Conservation (phyloP, 495 filamentous ascomycete species). For the Lophium mytilinum region DNA sequence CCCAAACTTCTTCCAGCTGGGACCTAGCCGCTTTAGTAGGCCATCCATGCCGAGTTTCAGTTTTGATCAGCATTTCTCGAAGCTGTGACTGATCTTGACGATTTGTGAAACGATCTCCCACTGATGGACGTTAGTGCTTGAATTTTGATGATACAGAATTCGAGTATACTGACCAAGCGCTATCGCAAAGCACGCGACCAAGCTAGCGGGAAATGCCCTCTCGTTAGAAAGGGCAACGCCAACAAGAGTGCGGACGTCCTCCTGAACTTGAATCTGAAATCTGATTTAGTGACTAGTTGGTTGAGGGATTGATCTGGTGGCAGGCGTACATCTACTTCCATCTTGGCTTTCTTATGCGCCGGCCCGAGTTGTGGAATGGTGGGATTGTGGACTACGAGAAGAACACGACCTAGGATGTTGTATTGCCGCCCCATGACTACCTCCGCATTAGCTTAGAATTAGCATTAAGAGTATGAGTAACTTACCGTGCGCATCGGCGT, state of each 20-base stretch:
- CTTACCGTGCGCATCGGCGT: slow-evolving; percentile 15
- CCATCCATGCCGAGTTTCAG: slow-evolving; percentile 12
- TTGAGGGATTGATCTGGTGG: not conserved
- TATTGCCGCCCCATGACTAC: slow-evolving; percentile 22
- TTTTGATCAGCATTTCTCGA: slow-evolving; percentile 1
- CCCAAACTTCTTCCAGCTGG: slow-evolving; percentile 20
- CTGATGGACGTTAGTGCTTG: not conserved
- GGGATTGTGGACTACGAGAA: slow-evolving; percentile 20
- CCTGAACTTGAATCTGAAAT: slow-evolving; percentile 8
- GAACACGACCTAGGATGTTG: slow-evolving; percentile 15
- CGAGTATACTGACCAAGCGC: slow-evolving; percentile 2
- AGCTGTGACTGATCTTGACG: slow-evolving; percentile 11
- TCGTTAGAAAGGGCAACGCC: slow-evolving; percentile 17
- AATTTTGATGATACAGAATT: not conserved
- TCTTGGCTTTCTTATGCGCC: slow-evolving; percentile 15
- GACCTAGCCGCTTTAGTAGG: slow-evolving; percentile 11
- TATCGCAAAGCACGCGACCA: slow-evolving; percentile 20
- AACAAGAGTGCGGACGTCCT: slow-evolving; percentile 16
- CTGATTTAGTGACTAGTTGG: not conserved
- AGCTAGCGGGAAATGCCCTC: slow-evolving; percentile 12
- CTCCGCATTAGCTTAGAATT: not conserved
- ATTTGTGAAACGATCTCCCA: slow-evolving; percentile 18
- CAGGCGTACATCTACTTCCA: slow-evolving; percentile 14
- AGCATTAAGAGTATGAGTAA: not conserved
- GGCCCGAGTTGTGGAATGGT: slow-evolving; percentile 21